Conservation (phyloP, 164 flowering plant species). For the Pachysandra terminalis region DNA sequence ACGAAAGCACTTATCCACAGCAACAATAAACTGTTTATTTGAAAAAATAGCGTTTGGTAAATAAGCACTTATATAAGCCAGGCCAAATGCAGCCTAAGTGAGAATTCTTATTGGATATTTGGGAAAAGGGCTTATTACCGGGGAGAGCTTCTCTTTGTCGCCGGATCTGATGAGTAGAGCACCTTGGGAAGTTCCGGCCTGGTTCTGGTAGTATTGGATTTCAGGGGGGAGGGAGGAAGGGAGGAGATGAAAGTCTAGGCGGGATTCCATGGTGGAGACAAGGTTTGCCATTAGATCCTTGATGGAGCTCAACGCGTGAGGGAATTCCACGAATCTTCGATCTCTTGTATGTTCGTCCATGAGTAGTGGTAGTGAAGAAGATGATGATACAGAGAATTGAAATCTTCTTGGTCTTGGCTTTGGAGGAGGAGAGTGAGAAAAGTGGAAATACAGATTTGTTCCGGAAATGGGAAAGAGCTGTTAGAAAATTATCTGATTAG, state of each 20-base stretch:
- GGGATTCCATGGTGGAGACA: slow-evolving; percentile 46
- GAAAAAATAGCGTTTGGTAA: too few relatives aligned
- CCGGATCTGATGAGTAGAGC: slow-evolving; percentile 62
- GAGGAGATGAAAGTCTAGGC: slow-evolving; percentile 44
- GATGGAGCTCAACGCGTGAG: slow-evolving; percentile 43
- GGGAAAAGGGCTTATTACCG: too few relatives aligned
- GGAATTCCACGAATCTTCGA: slow-evolving; percentile 54
- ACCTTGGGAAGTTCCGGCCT: slow-evolving; percentile 43
- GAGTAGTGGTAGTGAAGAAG: slow-evolving; percentile 20
- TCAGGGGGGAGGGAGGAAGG: slow-evolving; percentile 64
- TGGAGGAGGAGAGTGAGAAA: not conserved
- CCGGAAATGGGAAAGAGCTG: not conserved
- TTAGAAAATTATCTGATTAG: too few relatives aligned
- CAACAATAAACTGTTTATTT: too few relatives aligned
- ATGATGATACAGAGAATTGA: slow-evolving; percentile 8
- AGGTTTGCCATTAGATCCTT: slow-evolving; percentile 55
- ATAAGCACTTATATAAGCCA: too few relatives aligned
- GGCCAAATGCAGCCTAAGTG: too few relatives aligned
- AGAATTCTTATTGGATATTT: too few relatives aligned
- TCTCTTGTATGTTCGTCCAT: slow-evolving; percentile 24
- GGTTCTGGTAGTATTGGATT: slow-evolving; percentile 47
- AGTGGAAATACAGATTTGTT: not conserved
- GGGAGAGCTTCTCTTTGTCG: too few relatives aligned
- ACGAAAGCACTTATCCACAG: too few relatives aligned
- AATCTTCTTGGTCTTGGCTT: not conserved